A percentile compares a stretch with the other conserved stretches of the same genome.
phyloP scores from a whole-genome alignment of 345 rosid genomes.

The Rhodamnia argentea region DNA sequence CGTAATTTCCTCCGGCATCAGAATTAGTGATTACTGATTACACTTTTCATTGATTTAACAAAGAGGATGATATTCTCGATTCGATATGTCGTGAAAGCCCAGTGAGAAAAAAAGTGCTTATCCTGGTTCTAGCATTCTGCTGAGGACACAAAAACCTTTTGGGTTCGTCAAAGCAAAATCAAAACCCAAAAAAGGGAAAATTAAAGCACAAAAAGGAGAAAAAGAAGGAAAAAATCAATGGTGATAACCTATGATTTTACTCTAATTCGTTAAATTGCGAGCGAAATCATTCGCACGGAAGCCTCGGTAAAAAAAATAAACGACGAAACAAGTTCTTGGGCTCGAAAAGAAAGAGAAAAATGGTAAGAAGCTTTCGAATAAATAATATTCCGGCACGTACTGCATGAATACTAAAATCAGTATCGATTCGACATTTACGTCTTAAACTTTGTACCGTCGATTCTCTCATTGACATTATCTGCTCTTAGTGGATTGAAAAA shows the following conservation, averaged over 20 bases:
- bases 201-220: not conserved
- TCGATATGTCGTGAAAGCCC: not conserved
- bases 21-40: not conserved
- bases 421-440: rapidly evolving
- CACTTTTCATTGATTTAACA: not conserved
- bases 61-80: not conserved
- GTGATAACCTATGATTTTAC: not conserved
- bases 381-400: not conserved
- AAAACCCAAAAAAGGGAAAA: not conserved
- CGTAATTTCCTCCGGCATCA: not conserved
- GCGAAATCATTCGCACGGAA: not conserved
- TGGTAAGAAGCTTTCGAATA: no score
- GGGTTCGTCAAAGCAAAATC: not conserved
- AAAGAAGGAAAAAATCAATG: not conserved
- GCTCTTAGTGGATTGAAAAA: not conserved
- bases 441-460: not conserved
- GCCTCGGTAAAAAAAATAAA: not conserved
- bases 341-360: not conserved
- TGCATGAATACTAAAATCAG: rapidly evolving
- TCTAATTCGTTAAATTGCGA: not conserved
- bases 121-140: not conserved
- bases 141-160: not conserved
- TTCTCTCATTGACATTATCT: not conserved
- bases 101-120: not conserved
- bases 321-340: no score